phyloP scores from a whole-genome alignment of 2,329 filamentous ascomycete genomes.

The Herpotrichia juniperi region DNA sequence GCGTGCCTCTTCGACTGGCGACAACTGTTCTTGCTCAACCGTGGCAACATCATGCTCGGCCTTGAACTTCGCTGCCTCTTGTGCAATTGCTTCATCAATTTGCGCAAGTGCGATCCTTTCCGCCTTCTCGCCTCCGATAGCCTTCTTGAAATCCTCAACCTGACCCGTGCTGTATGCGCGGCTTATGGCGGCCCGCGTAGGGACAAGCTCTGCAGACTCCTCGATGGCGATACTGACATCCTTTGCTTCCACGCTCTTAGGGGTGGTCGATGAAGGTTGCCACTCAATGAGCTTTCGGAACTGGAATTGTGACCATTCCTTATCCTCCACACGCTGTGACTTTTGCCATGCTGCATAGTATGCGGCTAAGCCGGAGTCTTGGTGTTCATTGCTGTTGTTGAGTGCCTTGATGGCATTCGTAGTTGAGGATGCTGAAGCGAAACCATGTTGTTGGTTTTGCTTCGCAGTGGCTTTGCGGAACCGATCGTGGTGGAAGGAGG shows the following conservation, averaged over 20 bases:
- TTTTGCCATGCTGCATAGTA: slow-evolving; percentile 92
- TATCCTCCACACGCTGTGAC: slow-evolving; percentile 72
- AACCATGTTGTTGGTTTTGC: slow-evolving; percentile 74
- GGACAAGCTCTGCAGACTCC: slow-evolving; percentile 34
- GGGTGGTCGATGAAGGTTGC: slow-evolving; percentile 63
- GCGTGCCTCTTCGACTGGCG: slow-evolving; percentile 33
- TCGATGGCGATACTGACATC: slow-evolving; percentile 39
- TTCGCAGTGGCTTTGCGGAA: slow-evolving; percentile 59
- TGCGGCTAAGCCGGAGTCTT: slow-evolving; percentile 72
- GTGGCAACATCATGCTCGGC: slow-evolving; percentile 53
- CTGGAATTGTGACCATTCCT: slow-evolving; percentile 91
- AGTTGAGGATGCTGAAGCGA: slow-evolving; percentile 58
- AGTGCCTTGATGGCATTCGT: slow-evolving; percentile 45
- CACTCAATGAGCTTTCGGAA: slow-evolving; percentile 89
- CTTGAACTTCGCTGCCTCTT: slow-evolving; percentile 71
- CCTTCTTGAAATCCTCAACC: slow-evolving; percentile 66
- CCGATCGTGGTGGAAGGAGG: slow-evolving; percentile 54
- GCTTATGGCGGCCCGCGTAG: slow-evolving; percentile 44
- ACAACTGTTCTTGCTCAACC: slow-evolving; percentile 42
- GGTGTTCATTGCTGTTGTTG: slow-evolving; percentile 33
- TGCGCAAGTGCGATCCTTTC: slow-evolving; percentile 71
- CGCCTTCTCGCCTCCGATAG: slow-evolving; percentile 53
- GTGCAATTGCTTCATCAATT: slow-evolving; percentile 82
- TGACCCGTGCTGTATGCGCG: slow-evolving; percentile 60
- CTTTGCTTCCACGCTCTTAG: slow-evolving; percentile 47